Base-by-base conservation (phyloP, 108 stramenopile species). In the Halocafeteria seosinensis region DNA sequence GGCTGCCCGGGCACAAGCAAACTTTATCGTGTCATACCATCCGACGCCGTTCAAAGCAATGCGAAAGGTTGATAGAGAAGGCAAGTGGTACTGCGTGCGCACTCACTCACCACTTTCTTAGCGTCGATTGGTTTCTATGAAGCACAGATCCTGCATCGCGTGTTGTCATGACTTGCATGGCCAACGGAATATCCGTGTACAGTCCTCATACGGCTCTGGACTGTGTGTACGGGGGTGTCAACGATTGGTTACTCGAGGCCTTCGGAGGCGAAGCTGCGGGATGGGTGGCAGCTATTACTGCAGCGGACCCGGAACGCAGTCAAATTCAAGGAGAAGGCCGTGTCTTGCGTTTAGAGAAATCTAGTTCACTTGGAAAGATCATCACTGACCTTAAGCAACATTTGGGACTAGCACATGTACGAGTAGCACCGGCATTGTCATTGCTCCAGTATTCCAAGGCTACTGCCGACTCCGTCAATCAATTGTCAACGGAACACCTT, bases 201-300 rank as follows among this genome's bases (percentile, higher is more conserved):
- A 34, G 31, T 36, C 64, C 64, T 3, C 64, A 65, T 30, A 65
- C 64, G 0, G 55, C 50, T 3, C 55, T 61, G 21, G 64, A 65
- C 32, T n/a, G 55, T 34, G 28, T 35, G 17, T 11, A 13, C 2
- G 33, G 34, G 53, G 64, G 64, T 29, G 8, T 65, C 32, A 65
- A 65, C 52, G 64, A 65, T 36, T 65, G 64, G 64, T 55, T 65
- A 26, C 37, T 38, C 1, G 8, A 26, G 0, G 4, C 52, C 17
- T 58, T 53, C 27, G 50, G 50, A n/a, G n/a, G n/a, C n/a, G n/a
- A n/a, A n/a, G n/a, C n/a, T n/a, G n/a, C n/a, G n/a, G n/a, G n/a
- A n/a, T n/a, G n/a, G n/a, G n/a, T n/a, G n/a, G n/a, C n/a, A n/a
- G n/a, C n/a, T n/a, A n/a, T n/a, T n/a, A n/a, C n/a, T n/a, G n/a